These are phyloP conservation scores for Salvia sclarea DNA, from an alignment of 305 asterid genomes.

Conservation along the genomic window DNA sequence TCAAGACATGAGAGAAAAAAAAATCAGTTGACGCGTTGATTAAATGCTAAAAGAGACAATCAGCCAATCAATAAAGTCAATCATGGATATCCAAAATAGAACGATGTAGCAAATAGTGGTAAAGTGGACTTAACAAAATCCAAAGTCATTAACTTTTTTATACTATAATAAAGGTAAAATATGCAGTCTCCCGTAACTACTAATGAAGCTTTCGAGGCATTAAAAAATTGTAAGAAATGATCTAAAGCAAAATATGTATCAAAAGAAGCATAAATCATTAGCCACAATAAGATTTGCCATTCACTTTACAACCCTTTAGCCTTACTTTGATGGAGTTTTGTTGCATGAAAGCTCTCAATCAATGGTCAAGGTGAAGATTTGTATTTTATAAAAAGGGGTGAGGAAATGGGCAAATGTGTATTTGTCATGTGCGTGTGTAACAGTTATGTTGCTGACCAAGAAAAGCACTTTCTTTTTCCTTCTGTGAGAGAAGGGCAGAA, in stretches of 20 bases:
- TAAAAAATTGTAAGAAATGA: slow-evolving; percentile 35
- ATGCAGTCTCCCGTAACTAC: slow-evolving; percentile 36
- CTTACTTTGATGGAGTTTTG: slow-evolving; percentile 38
- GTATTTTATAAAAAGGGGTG: slow-evolving; percentile 49
- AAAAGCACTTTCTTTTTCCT: slow-evolving; percentile 50
- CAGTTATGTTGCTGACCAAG: slow-evolving; percentile 60
- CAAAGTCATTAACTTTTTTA: slow-evolving; percentile 38
- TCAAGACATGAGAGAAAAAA: slow-evolving; percentile 9
- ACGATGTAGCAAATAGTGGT: slow-evolving; percentile 26
- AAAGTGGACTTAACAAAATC: slow-evolving; percentile 35
- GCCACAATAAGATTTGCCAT: slow-evolving; percentile 31
- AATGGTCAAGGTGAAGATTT: slow-evolving; percentile 52
- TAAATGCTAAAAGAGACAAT: slow-evolving; percentile 23
- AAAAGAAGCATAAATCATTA: slow-evolving; percentile 56
- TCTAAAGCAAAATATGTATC: slow-evolving; percentile 41
- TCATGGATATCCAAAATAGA: slow-evolving; percentile 42
- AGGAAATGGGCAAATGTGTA: slow-evolving; percentile 36
- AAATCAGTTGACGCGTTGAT: slow-evolving; percentile 15
- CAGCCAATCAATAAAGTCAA: slow-evolving; percentile 52
- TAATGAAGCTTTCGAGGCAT: slow-evolving; percentile 45
- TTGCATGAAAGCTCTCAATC: slow-evolving; percentile 48
- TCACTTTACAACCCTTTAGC: slow-evolving; percentile 40
- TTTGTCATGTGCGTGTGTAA: slow-evolving; percentile 35
- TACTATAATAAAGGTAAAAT: slow-evolving; percentile 29
- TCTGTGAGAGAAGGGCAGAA: slow-evolving; percentile 34